phyloP scores from a whole-genome alignment of 768 basidiomycete species.

The Inosperma sp. region DNA sequence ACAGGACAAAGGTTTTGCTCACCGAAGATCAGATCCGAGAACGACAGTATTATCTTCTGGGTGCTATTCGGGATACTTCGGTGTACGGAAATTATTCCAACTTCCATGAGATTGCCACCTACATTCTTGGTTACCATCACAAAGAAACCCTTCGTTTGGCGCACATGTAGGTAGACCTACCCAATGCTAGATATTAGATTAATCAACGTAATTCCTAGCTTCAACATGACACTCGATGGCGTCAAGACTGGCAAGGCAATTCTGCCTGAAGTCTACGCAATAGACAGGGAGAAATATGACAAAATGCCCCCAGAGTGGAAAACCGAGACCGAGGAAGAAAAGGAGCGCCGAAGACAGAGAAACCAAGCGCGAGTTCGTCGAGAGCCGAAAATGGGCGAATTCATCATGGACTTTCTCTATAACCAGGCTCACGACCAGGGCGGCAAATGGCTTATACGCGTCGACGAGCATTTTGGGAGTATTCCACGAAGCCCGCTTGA shows the following conservation, averaged over 20 bases:
- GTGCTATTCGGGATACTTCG: slow-evolving; percentile 40
- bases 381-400: slow-evolving; percentile 18
- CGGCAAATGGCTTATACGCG: slow-evolving; percentile 17
- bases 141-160: slow-evolving; percentile 49
- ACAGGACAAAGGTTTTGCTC: slow-evolving; percentile 20
- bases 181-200: background rate
- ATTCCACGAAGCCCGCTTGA: slow-evolving; percentile 21
- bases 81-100: slow-evolving; percentile 52
- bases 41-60: slow-evolving; percentile 49
- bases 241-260: slow-evolving; percentile 56
- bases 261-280: slow-evolving; percentile 24
- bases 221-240: slow-evolving; percentile 53
- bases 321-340: slow-evolving; percentile 24
- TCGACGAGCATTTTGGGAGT: slow-evolving; percentile 27
- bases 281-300: slow-evolving; percentile 18
- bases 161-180: slow-evolving; percentile 36
- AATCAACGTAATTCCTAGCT: slow-evolving; percentile 30
- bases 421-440: slow-evolving; percentile 24
- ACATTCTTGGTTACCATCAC: slow-evolving; percentile 48
- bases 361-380: slow-evolving; percentile 28
- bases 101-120: slow-evolving; percentile 54
- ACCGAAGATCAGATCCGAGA: slow-evolving; percentile 27
- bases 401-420: slow-evolving; percentile 44
- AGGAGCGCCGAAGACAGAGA: slow-evolving; percentile 4
- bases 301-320: slow-evolving; percentile 29